Base-by-base conservation (phyloP, 169 alveolate species). In the Perkinsus olseni region DNA sequence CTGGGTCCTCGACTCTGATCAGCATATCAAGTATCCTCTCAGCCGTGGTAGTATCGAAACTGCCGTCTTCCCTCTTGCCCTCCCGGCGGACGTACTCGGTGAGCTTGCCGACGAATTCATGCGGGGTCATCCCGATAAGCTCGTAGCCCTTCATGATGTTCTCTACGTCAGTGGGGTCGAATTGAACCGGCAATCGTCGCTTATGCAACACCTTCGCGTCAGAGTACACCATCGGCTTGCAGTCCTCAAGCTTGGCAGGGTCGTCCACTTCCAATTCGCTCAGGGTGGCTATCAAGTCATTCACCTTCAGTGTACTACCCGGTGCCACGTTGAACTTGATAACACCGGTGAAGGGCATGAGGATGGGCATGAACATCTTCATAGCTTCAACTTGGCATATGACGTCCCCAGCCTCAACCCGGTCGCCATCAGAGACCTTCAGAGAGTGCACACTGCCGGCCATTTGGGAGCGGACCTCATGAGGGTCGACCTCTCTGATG, bases 331-430 rank as follows among this genome's bases (percentile, higher is more conserved):
- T 94, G 94, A 95, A 97, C 50, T 93, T 95, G 74, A 96, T 91
- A 74, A 93, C 95, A 13, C 98, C 98, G 0, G 94, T 95, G 74
- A 96, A 96, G 31, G 97, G 95, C 40, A 96, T 94, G 34, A 95
- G 94, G 91, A 96, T 94, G 6, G 96, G 95, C 96, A 96, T 95
- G 92, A 95, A 94, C 96, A 96, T 96, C 95, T 96, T 96, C 98
- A 96, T 96, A 34, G 97, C 97, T 93, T 96, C 98, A 8, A 96
- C 96, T 93, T 96, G 28, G 95, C 96, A 74, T 94, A 96, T 50
- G 97, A 96, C 45, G 95, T 96, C 45, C 96, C 96, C 94, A 94
- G 95, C 74, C 93, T 94, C 24, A 95, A 96, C 38, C 91, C 91
- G 31, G 31, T 62, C 82, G 31, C 82, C 82, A 28, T 62, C 82